Conservation (phyloP, 1,284 basidiomycete genomes). For the Bondarzewia mesenterica region DNA sequence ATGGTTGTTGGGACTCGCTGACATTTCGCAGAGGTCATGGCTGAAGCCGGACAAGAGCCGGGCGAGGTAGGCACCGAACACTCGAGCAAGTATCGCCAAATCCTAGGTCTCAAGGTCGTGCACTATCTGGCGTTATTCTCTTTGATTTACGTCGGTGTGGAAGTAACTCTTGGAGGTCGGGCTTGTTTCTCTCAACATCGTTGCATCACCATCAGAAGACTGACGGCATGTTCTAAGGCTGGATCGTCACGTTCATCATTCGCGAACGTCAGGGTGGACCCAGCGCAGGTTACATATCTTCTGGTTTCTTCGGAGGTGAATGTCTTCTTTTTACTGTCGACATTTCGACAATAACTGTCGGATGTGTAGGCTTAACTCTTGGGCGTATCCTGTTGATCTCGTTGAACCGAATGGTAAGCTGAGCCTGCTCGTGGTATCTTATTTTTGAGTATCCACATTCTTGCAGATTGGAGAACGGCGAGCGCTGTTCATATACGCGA, state of each 20-base stretch:
- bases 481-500: conserved; percentile 14
- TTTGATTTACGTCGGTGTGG: conserved; percentile 38
- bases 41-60: conserved; percentile 23
- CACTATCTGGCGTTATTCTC: conserved; percentile 37
- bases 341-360: neutral
- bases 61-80: conserved; percentile 13
- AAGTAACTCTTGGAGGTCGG: conserved; percentile 42
- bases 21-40: conserved; percentile 26
- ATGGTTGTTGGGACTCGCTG: too few relatives aligned
- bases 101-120: conserved; percentile 27
- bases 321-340: neutral
- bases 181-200: too few relatives aligned
- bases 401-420: conserved; percentile 41
- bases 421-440: conserved; percentile 22
- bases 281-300: conserved; percentile 41
- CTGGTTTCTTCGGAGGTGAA: conserved; percentile 43
- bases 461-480: conserved; percentile 22
- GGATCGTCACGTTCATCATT: conserved; percentile 45
- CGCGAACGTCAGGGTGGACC: conserved; percentile 36
- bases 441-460: conserved; percentile 29
- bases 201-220: too few relatives aligned
- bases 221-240: too few relatives aligned
- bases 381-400: conserved; percentile 39
- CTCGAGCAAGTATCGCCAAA: conserved; percentile 30
- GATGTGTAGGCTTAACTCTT: conserved; percentile 29